These are phyloP conservation scores for Rostrohypoxylon terebratum DNA, from an alignment of 495 filamentous ascomycete species.

Conservation along the genomic window DNA sequence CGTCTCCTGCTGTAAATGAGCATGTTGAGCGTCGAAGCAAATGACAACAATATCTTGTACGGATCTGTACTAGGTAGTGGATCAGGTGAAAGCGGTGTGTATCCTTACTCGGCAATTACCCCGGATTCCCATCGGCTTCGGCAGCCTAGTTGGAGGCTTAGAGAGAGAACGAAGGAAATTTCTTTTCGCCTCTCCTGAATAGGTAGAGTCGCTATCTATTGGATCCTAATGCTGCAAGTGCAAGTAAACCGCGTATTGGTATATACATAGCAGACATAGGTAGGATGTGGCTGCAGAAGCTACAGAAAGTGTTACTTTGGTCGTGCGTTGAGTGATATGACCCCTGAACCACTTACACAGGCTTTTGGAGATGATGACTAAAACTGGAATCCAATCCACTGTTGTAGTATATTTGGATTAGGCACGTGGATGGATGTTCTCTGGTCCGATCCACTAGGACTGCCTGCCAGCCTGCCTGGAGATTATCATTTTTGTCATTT, in stretches of 20 bases:
- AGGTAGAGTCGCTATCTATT: neutral
- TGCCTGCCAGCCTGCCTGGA: neutral
- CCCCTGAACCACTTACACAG: slow-evolving; percentile 7
- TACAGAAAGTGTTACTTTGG: slow-evolving; percentile 12
- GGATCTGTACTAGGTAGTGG: slow-evolving; percentile 8
- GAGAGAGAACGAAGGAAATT: neutral
- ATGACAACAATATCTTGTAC: slow-evolving; percentile 22
- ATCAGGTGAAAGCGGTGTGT: slow-evolving; percentile 29
- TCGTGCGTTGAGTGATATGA: slow-evolving; percentile 9
- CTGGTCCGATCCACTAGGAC: neutral
- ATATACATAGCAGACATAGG: neutral
- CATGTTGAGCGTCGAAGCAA: slow-evolving; percentile 5
- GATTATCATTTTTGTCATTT: neutral
- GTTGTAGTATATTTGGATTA: slow-evolving; percentile 8
- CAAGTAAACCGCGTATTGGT: neutral
- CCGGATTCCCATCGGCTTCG: slow-evolving; percentile 24
- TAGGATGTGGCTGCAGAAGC: neutral
- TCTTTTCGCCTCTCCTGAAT: neutral
- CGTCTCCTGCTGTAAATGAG: neutral
- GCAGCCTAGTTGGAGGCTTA: neutral
- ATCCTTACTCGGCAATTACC: slow-evolving; percentile 8
- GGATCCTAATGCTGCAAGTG: slow-evolving; percentile 23
- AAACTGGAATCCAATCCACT: slow-evolving; percentile 4
- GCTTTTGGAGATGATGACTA: slow-evolving; percentile 12
- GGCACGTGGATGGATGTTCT: slow-evolving; percentile 14